These are phyloP conservation scores for Lithospermum erythrorhizon DNA, from an alignment of 257 asterid genomes.

Conservation along the genomic window DNA sequence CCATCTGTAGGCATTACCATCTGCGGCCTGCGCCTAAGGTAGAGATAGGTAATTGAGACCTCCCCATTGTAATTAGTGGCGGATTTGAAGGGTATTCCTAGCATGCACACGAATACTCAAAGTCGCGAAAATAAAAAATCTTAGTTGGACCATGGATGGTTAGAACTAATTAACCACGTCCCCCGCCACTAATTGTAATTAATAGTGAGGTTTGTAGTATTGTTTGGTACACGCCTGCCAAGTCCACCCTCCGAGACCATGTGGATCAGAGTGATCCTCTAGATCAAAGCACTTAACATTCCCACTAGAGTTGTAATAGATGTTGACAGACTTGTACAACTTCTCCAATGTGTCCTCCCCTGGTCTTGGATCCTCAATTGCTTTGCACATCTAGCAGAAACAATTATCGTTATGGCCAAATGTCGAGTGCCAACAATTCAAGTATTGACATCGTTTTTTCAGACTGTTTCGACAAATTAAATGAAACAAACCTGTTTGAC, in stretches of 20 bases:
- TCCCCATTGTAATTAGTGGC: not conserved
- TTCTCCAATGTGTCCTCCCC: conserved; percentile 51
- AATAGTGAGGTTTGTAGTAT: too few relatives aligned
- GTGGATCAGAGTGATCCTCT: conserved; percentile 50
- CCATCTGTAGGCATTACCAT: conserved; percentile 61
- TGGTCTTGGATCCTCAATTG: conserved; percentile 49
- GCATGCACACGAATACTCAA: too few relatives aligned
- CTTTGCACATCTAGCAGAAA: conserved; percentile 69
- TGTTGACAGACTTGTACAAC: conserved; percentile 47
- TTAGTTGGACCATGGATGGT: too few relatives aligned
- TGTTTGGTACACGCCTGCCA: conserved; percentile 56
- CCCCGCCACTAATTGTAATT: too few relatives aligned
- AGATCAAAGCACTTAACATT: conserved; percentile 49
- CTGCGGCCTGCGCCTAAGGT: conserved; percentile 98
- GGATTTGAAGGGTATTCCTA: too few relatives aligned
- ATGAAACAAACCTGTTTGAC: conserved; percentile 47
- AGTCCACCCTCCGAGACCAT: conserved; percentile 64
- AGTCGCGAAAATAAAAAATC: too few relatives aligned
- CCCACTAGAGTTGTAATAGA: conserved; percentile 65
- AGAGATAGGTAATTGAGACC: too few relatives aligned
- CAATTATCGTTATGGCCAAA: not conserved
- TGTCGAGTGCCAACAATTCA: not conserved
- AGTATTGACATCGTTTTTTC: not conserved
- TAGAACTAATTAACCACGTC: too few relatives aligned
- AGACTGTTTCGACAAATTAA: not conserved